phyloP scores from a whole-genome alignment of 2,329 filamentous ascomycete genomes.

The Calonectria henricotiae region DNA sequence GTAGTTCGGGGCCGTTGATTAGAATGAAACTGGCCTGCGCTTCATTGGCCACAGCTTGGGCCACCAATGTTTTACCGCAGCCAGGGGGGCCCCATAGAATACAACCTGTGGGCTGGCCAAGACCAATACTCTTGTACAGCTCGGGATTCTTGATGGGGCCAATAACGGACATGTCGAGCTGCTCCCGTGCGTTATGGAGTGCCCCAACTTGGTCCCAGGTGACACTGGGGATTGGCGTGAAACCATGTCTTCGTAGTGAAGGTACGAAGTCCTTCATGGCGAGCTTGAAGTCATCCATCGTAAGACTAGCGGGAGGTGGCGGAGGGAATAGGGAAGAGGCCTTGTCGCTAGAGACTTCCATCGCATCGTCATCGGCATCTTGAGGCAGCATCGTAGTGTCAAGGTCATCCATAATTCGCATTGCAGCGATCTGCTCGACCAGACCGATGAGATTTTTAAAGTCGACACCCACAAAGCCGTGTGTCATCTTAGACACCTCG shows the following conservation, averaged over 20 bases:
- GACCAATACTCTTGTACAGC: constrained; percentile 82
- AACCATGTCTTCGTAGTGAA: constrained; percentile 90
- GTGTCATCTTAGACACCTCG: constrained; percentile 85
- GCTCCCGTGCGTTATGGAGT: constrained; percentile 82
- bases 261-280: constrained; percentile 76
- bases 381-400: not conserved
- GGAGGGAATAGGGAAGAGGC: constrained; percentile 20
- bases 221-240: constrained; percentile 93
- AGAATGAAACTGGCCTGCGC: constrained; percentile 98
- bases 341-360: constrained; percentile 40
- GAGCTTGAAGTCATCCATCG: constrained; percentile 75
- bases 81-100: constrained; percentile 97
- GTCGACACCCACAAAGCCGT: constrained; percentile 95
- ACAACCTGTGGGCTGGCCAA: constrained; percentile 87
- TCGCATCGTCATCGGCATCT: constrained; percentile 35
- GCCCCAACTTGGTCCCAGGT: constrained; percentile 96
- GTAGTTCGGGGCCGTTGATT: constrained; percentile 94
- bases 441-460: constrained; percentile 75
- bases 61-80: constrained; percentile 96
- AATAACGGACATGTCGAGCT: constrained; percentile 89
- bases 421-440: constrained; percentile 61
- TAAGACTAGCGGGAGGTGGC: constrained; percentile 37
- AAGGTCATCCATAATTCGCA: constrained; percentile 52
- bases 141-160: constrained; percentile 89
- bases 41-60: constrained; percentile 96